Conservation (phyloP, 225 moss, liverwort and hornwort species). For the Neckera pumila region DNA sequence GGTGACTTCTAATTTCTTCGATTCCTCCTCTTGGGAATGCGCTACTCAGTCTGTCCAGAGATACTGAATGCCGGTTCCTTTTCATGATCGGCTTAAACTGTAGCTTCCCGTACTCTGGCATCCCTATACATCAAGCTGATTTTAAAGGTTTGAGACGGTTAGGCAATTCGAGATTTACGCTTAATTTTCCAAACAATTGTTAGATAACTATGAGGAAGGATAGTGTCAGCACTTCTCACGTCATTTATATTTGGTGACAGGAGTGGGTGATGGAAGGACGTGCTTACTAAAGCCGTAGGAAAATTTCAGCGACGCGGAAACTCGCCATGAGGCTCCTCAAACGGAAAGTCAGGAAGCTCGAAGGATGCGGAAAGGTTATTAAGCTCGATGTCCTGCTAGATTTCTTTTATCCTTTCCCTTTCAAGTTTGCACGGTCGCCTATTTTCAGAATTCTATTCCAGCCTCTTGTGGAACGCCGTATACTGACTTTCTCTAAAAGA, state of each 20-base stretch:
- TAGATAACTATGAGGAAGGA: neutral
- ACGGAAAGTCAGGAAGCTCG: conserved; percentile 50
- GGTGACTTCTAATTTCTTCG: neutral
- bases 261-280: neutral
- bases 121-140: neutral
- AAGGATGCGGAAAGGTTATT: conserved; percentile 60
- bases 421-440: neutral
- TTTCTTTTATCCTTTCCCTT: neutral
- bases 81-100: neutral
- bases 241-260: neutral
- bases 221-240: neutral
- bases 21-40: neutral
- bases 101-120: neutral
- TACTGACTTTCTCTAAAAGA: neutral
- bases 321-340: conserved; percentile 57
- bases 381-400: neutral
- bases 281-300: neutral
- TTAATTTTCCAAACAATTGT: neutral
- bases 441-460: neutral
- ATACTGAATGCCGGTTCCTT: neutral
- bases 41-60: neutral
- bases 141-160: neutral
- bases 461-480: neutral
- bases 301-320: neutral
- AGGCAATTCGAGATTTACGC: neutral